phyloP scores from a whole-genome alignment of 805 yeast genomes.

The Cyberlindnera veronae region DNA sequence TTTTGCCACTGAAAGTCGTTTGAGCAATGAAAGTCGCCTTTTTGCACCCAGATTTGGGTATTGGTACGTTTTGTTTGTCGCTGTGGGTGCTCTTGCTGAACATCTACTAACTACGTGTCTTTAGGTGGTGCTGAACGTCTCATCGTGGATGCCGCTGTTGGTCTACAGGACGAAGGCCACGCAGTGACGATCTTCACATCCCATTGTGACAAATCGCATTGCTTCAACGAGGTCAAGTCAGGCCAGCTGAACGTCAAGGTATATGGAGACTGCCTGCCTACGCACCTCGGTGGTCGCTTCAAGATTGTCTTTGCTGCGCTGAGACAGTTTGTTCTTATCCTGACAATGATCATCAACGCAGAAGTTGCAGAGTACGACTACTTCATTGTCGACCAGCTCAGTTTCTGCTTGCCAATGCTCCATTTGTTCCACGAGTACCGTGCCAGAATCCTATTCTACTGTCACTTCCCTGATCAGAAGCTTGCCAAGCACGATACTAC shows the following conservation, averaged over 20 bases:
- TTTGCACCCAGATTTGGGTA: conserved; percentile 3
- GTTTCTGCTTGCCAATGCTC: conserved; percentile 77
- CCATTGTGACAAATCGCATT: conserved; percentile 81
- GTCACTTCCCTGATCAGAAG: conserved; percentile 93
- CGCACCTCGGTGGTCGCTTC: conserved; percentile 59
- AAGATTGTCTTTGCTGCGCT: conserved; percentile 79
- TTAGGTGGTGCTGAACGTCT: conserved; percentile 88
- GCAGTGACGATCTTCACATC: conserved; percentile 75
- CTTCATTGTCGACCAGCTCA: conserved; percentile 82
- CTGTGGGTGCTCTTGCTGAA: no score
- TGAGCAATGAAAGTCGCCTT: conserved; percentile 1
- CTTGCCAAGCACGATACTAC: conserved; percentile 57
- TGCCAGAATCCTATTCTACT: conserved; percentile 72
- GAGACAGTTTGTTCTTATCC: conserved; percentile 70
- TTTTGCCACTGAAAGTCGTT: neutral
- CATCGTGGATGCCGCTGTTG: conserved; percentile 94
- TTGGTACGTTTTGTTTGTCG: conserved; percentile 1
- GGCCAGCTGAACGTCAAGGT: conserved; percentile 62
- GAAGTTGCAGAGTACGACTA: conserved; percentile 56
- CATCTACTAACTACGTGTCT: no score
- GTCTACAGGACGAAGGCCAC: conserved; percentile 66
- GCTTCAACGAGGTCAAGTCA: conserved; percentile 82
- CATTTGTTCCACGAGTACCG: conserved; percentile 38
- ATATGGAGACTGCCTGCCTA: conserved; percentile 82
- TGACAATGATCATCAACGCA: conserved; percentile 43